Evolutionary conservation across 192 early-diverging fungal species (phyloP), one percentile per base, ranked within the genome.

Genomic region (Umbelopsis ramanniana): DNA sequence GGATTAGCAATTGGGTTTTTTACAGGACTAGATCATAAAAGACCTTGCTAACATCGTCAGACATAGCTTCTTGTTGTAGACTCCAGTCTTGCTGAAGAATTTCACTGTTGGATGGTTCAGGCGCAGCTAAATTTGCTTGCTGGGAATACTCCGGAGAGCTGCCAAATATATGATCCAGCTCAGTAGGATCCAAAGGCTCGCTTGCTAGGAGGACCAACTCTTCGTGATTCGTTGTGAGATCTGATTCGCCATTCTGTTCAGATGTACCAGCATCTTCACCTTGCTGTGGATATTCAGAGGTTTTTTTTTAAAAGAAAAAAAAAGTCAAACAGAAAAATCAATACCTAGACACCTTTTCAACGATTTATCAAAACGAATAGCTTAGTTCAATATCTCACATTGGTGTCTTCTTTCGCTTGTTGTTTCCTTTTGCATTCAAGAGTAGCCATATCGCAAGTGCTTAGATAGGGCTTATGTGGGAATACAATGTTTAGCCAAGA

Each of bases 191-290:
- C 33, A 63, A 5, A 37, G 57, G 57, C n/a, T 63, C 57, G 17
- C 57, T 63, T 19, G 57, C 57, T 37, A 63, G 33, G 4, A 37
- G 17, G 2, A 29, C 1, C 35, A 63, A 26, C 26, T 63, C 57
- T 5, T 35, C 33, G 19, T n/a, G 29, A 63, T 37, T 17, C 57
- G 26, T 35, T 29, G 12, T 35, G 2, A n/a, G 19, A 19, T 63
- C 29, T n/a, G 33, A 2, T 11, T 63, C 15, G 6, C 29, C 37
- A 5, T 63, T 3, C 17, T 37, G 57, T 33, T 37, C 29, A 37
- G 33, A 63, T 63, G 57, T 63, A 37, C 57, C 11, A 37, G 26
- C 57, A 37, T 63, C 57, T 63, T 63, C 57, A 63, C 15, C 35
- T 35, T 22, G 1, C 57, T 63, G 17, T 43, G 40, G 40, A 12